These are phyloP conservation scores for Kockiozyma suomiensis DNA, from an alignment of 805 yeast species.

Conservation along the genomic window DNA sequence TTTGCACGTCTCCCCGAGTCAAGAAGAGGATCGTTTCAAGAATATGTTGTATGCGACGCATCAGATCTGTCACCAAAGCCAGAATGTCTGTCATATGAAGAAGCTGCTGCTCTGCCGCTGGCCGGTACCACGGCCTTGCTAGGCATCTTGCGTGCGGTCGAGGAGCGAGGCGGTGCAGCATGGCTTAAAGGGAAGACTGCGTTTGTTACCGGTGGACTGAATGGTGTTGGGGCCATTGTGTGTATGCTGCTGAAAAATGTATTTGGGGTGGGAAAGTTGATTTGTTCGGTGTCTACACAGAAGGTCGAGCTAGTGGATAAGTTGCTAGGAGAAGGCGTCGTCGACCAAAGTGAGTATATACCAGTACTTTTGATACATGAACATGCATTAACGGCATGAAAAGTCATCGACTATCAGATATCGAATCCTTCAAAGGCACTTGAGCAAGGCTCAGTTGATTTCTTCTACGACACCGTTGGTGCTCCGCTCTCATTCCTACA, in stretches of 20 bases:
- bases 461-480: constrained; percentile 32
- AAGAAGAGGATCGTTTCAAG: constrained; percentile 20
- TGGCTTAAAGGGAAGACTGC: constrained; percentile 23
- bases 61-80: constrained; percentile 28
- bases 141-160: not conserved
- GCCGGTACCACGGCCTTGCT: constrained; percentile 26
- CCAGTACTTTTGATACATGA: not conserved
- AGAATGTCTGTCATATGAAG: constrained; percentile 27
- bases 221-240: constrained; percentile 28
- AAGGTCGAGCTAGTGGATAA: constrained; percentile 23
- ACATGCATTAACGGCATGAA: not conserved
- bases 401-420: constrained; percentile 34
- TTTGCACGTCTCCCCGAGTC: constrained; percentile 9
- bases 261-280: constrained; percentile 28
- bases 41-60: constrained; percentile 14
- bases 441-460: constrained; percentile 27
- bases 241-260: constrained; percentile 34
- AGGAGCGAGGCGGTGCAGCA: not conserved
- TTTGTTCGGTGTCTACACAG: constrained; percentile 34
- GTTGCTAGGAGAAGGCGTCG: constrained; percentile 32
- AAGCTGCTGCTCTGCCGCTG: constrained; percentile 34
- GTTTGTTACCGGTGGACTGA: constrained; percentile 31
- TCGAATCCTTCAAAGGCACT: constrained; percentile 24
- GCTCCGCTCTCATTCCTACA: constrained; percentile 12
- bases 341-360: constrained; percentile 11